phyloP scores from a whole-genome alignment of 495 filamentous ascomycete species.

The Neurospora sp. region DNA sequence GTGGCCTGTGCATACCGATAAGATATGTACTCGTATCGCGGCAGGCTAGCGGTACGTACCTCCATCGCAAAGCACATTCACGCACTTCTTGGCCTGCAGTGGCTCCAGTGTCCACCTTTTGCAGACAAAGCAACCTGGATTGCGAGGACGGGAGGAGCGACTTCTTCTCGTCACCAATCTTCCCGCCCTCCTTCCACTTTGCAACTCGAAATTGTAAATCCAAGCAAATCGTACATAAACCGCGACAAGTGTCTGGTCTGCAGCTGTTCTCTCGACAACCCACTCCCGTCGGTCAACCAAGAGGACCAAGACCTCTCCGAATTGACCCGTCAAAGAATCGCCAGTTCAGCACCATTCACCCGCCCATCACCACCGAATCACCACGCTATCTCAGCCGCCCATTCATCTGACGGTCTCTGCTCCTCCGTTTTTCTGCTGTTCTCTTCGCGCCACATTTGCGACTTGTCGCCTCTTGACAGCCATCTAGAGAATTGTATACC shows the following conservation, averaged over 20 bases:
- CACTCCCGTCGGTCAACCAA: not conserved
- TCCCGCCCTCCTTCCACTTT: not conserved
- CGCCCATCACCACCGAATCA: not conserved
- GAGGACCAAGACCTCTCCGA: not conserved
- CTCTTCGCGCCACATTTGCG: not conserved
- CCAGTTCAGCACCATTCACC: not conserved
- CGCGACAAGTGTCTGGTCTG: not conserved
- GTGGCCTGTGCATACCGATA: not conserved
- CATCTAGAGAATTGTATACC: not conserved
- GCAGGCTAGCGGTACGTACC: not conserved
- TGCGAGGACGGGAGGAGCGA: not conserved
- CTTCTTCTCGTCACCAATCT: not conserved
- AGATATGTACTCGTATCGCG: not conserved
- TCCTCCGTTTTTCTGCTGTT: not conserved
- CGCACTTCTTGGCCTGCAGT: not conserved
- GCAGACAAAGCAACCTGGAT: not conserved
- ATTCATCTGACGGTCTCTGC: not conserved
- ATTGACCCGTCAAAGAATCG: not conserved
- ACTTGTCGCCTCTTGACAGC: not conserved
- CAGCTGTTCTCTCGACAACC: not conserved
- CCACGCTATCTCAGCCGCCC: not conserved
- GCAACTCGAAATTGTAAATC: not conserved
- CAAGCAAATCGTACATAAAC: not conserved
- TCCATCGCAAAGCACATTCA: not conserved
- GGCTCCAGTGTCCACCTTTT: not conserved